These are phyloP conservation scores for Syzygium aromaticum DNA, from an alignment of 345 rosid species.

Conservation along the genomic window DNA sequence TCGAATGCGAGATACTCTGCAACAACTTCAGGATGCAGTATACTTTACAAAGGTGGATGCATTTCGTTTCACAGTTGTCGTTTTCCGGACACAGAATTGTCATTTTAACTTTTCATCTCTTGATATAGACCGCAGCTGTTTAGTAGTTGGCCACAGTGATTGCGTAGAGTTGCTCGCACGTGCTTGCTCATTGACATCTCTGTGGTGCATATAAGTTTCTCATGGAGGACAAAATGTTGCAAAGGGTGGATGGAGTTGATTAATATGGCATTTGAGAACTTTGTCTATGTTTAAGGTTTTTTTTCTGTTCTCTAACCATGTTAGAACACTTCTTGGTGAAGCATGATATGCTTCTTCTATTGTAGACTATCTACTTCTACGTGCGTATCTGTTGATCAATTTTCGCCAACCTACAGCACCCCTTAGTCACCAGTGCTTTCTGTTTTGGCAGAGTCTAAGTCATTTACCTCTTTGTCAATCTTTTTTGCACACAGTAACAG, in stretches of 20 bases:
- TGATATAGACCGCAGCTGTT: not conserved
- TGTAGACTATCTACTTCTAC: not conserved
- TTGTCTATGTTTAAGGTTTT: not conserved
- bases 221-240: not conserved
- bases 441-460: not conserved
- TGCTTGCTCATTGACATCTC: not conserved
- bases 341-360: not conserved
- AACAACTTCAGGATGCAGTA: conserved; percentile 91
- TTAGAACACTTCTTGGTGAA: not conserved
- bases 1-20: conserved; percentile 54
- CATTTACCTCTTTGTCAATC: not conserved
- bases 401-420: not conserved
- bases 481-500: not conserved
- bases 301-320: not conserved
- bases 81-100: not conserved
- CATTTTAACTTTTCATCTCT: not conserved
- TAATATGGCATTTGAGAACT: not conserved
- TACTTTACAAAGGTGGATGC: conserved; percentile 59
- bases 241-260: not conserved
- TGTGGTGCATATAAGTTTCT: not conserved
- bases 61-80: not conserved
- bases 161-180: not conserved
- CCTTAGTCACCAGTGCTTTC: not conserved
- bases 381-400: not conserved
- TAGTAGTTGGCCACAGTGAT: not conserved